Evolutionary conservation across 257 asterid genomes (phyloP).

Genomic region (Solanum paucissectum): DNA sequence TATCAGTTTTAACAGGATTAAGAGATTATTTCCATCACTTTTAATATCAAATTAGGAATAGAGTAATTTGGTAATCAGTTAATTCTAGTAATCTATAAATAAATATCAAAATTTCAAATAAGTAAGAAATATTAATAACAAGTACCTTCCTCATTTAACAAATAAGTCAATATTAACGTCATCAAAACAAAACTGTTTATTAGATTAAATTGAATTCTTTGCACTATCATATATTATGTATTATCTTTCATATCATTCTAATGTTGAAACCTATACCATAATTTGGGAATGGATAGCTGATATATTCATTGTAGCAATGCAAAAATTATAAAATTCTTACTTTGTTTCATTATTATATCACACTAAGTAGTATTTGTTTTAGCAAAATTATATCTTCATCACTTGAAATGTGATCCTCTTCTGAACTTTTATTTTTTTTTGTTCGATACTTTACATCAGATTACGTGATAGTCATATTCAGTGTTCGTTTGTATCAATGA

Average conservation of each 20-base stretch:
- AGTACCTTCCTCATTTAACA: background rate
- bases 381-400: background rate
- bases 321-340: background rate
- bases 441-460: no score
- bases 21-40: background rate
- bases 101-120: background rate
- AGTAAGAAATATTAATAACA: no score
- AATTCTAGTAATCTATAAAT: background rate
- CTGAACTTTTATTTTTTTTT: no score
- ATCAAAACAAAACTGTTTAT: no score
- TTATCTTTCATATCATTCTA: background rate
- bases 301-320: background rate
- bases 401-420: background rate
- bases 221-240: background rate
- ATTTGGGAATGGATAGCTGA: background rate
- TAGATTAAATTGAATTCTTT: background rate
- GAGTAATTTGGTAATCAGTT: background rate
- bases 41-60: background rate
- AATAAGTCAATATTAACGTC: background rate
- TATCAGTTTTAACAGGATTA: no score
- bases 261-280: background rate
- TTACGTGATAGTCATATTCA: no score
- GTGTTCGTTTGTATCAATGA: no score
- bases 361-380: background rate
- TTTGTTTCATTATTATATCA: no score